Evolutionary conservation across 1,139 yeast genomes (phyloP).

Genomic region (Magnusiomyces magnusii): DNA sequence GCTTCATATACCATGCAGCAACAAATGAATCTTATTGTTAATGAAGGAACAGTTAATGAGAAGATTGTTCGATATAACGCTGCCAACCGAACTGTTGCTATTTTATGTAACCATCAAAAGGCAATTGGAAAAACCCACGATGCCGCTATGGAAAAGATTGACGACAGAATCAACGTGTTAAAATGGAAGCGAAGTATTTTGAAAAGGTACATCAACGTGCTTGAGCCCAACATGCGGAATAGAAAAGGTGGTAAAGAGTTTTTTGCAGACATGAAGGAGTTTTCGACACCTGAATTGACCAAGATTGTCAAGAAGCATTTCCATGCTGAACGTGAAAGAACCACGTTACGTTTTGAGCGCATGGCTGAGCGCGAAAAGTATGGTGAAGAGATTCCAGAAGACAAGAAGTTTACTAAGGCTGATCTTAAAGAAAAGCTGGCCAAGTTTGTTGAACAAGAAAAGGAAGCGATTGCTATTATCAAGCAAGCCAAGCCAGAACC

Average conservation of each 20-base stretch:
- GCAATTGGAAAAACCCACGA: conserved; percentile 83
- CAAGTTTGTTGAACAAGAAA: conserved; percentile 48
- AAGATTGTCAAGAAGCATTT: conserved; percentile 50
- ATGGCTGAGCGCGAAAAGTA: conserved; percentile 68
- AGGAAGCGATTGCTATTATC: conserved; percentile 52
- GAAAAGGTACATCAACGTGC: conserved; percentile 59
- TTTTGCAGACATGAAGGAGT: conserved; percentile 65
- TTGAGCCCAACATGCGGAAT: conserved; percentile 52
- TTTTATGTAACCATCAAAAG: conserved; percentile 95
- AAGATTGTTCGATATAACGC: conserved; percentile 86
- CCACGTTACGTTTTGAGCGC: conserved; percentile 55
- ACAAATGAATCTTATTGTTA: conserved; percentile 72
- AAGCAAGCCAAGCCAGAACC: conserved; percentile 55
- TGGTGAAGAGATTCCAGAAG: conserved; percentile 36
- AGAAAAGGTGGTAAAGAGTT: conserved; percentile 36
- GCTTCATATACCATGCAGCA: conserved; percentile 98
- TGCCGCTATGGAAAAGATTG: conserved; percentile 67
- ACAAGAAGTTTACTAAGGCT: conserved; percentile 45
- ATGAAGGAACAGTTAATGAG: conserved; percentile 82
- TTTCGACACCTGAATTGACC: conserved; percentile 56
- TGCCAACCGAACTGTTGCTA: conserved; percentile 92
- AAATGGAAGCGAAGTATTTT: conserved; percentile 74
- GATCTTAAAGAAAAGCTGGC: conserved; percentile 54
- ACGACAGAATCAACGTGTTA: conserved; percentile 68
- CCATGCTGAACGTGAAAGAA: conserved; percentile 56